Evolutionary conservation across 768 basidiomycete genomes (phyloP).

Genomic region (Trichaptum fuscoviolaceum): DNA sequence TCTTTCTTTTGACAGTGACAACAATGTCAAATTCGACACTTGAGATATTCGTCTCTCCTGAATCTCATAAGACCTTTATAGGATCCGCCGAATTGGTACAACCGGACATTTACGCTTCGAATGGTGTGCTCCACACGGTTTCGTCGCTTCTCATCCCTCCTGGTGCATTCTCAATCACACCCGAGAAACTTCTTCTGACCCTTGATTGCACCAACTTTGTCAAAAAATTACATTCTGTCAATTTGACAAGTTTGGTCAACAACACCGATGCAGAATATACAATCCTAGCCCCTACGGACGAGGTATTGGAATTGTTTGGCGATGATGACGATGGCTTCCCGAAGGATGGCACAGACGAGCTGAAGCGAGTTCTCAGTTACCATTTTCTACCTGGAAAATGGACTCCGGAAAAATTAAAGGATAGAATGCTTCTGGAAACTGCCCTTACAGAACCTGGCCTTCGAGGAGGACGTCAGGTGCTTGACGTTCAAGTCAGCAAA

Average conservation of each 20-base stretch:
- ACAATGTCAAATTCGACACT: conserved; percentile 65
- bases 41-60: conserved; percentile 47
- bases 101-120: conserved; percentile 88
- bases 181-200: conserved; percentile 91
- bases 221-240: conserved; percentile 77
- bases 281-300: conserved; percentile 88
- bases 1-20: conserved; percentile 43
- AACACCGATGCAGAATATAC: conserved; percentile 68
- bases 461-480: conserved; percentile 62
- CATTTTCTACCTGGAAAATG: conserved; percentile 88
- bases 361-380: conserved; percentile 74
- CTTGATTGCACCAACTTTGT: conserved; percentile 92
- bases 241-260: conserved; percentile 67
- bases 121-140: conserved; percentile 91
- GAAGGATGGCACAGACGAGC: conserved; percentile 56
- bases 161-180: conserved; percentile 72
- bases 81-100: conserved; percentile 57
- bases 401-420: conserved; percentile 59
- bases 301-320: conserved; percentile 61
- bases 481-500: conserved; percentile 61
- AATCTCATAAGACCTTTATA: conserved; percentile 42
- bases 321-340: conserved; percentile 46
- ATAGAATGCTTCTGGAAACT: conserved; percentile 77
- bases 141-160: conserved; percentile 76
- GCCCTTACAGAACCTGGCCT: conserved; percentile 69